A percentile compares a stretch with the other conserved stretches of the same genome.
These are phyloP conservation scores for Haemoproteus tartakovskyi DNA, from an alignment of 169 alveolate genomes.

Conservation along the genomic window DNA sequence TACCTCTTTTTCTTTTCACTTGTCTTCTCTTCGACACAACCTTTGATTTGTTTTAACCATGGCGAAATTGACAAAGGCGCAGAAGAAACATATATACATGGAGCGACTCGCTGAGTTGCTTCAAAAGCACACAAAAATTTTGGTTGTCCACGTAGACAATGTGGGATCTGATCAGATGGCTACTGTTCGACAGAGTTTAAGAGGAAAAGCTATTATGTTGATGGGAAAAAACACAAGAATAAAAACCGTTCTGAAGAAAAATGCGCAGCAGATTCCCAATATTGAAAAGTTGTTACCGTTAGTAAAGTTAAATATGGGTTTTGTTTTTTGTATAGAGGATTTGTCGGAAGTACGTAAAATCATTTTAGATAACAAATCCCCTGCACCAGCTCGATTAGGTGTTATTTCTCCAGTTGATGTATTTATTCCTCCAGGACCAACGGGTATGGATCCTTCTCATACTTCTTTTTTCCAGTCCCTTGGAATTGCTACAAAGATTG, in stretches of 20 bases:
- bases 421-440: conserved; percentile 98
- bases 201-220: conserved; percentile 90
- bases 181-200: conserved; percentile 88
- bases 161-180: conserved; percentile 96
- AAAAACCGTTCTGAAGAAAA: conserved; percentile 88
- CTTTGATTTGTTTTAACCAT: too few species aligned
- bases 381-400: conserved; percentile 98
- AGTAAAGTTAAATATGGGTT: conserved; percentile 93
- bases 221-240: conserved; percentile 98
- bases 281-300: conserved; percentile 85
- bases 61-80: conserved; percentile 84
- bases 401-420: conserved; percentile 96
- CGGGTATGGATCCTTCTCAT: conserved; percentile 99
- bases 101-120: conserved; percentile 82
- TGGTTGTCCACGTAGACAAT: conserved; percentile 92
- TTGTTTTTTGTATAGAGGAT: conserved; percentile 94
- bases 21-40: background rate
- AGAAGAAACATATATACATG: conserved; percentile 86
- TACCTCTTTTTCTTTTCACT: background rate
- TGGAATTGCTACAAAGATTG: conserved; percentile 97
- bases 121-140: conserved; percentile 84
- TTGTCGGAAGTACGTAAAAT: conserved; percentile 90
- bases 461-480: conserved; percentile 99
- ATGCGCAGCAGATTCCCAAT: conserved; percentile 78
- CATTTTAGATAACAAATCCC: conserved; percentile 89